These are phyloP conservation scores for Aegle marmelos DNA, from an alignment of 345 rosid species.

Conservation along the genomic window DNA sequence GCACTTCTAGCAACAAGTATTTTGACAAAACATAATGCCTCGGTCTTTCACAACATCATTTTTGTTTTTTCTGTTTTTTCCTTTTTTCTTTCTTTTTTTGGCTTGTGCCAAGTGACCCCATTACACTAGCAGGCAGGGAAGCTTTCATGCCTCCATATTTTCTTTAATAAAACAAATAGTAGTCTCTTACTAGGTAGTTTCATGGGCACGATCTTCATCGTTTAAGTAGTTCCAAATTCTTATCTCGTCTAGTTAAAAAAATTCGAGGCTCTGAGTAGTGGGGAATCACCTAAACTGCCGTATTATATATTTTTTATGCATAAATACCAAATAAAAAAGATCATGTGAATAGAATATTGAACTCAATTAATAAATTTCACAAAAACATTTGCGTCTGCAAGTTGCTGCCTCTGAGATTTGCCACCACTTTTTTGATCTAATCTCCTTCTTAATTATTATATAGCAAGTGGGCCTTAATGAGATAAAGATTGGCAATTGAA, in stretches of 20 bases:
- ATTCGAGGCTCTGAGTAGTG: slow-evolving; percentile 28
- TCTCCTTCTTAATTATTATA: slow-evolving; percentile 12
- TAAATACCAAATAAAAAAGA: background rate
- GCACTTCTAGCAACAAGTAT: background rate
- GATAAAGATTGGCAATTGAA: slow-evolving; percentile 1
- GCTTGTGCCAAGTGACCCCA: background rate
- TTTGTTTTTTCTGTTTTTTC: too few species aligned
- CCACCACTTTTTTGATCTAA: slow-evolving; percentile 31
- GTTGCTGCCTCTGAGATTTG: slow-evolving; percentile 42
- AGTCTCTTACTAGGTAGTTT: background rate
- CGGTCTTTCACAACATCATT: too few species aligned
- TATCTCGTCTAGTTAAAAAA: slow-evolving; percentile 5
- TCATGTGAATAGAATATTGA: slow-evolving; percentile 20
- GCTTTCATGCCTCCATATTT: background rate
- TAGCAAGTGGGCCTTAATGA: slow-evolving; percentile 19
- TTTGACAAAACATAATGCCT: background rate
- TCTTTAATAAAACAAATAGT: background rate
- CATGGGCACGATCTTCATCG: background rate
- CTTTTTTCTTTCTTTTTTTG: too few species aligned
- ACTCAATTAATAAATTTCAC: slow-evolving; percentile 12
- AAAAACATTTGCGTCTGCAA: slow-evolving; percentile 33
- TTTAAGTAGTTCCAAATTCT: background rate
- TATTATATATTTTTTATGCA: slow-evolving; percentile 1
- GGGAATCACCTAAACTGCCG: slow-evolving; percentile 38
- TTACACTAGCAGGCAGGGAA: background rate